Evolutionary conservation across 2,329 filamentous ascomycete genomes (phyloP), one percentile per base, ranked within the genome.

Genomic region (Anthostomella pinea): DNA sequence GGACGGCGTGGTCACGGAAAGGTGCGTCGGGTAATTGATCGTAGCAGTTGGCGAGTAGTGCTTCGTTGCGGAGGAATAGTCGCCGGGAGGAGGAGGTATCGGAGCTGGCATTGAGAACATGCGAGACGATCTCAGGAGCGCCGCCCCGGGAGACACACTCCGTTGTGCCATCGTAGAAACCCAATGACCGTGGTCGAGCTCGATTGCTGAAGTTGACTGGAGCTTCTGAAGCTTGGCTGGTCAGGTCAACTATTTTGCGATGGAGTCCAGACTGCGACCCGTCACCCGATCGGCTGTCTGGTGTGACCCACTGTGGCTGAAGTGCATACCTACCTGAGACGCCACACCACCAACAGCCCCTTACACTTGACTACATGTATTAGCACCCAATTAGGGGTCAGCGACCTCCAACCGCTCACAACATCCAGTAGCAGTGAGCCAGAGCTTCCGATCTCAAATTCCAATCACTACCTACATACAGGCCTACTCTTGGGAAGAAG

Each of bases 51-150:
- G 71, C 11, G 85, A 89, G 44, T 69, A 64, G 44, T 67, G 70
- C 36, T 65, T 66, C 26, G 63, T 64, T 51, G 55, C 66, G 28
- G 66, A 69, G 42, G 66, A 70, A 46, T 69, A 70, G 47, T 71
- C 69, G 49, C 59, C 65, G 9, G 66, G 61, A 8, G 86, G 80
- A 26, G 73, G 67, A 13, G 84, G 79, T 33, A 96, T 74, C 15
- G 87, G 79, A 40, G 79, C 75, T 10, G 91, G 90, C 38, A 97
- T 73, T 16, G 90, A 85, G 68, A 97, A 97, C 53, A 97, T 76
- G 51, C 91, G 86, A 41, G 91, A 97, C 42, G 82, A 79, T 62
- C 91, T 83, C 57, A 97, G 76, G 51, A 97, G 75, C 53, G 76
- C 73, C 47, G 71, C 79, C 58, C 80, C 80, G 39, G 80, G 79